Conservation (phyloP, 148 eudicot species). For the Chenopodium formosanum region DNA sequence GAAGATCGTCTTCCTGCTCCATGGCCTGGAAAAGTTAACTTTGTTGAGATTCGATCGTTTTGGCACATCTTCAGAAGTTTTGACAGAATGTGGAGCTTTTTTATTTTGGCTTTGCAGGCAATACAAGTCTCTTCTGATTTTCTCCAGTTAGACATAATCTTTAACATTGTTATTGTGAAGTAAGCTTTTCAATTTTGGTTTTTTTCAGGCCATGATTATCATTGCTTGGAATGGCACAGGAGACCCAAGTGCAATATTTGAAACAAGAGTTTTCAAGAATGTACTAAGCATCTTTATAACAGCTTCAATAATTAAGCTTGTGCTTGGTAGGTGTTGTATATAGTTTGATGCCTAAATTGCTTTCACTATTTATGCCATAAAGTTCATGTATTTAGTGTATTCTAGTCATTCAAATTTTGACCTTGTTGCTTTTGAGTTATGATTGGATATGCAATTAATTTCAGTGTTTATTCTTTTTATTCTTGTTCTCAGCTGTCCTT, state of each 20-base stretch:
- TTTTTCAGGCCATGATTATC: slow-evolving; percentile 89
- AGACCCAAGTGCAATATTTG: slow-evolving; percentile 63
- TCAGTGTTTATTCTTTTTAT: neutral
- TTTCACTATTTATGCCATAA: neutral
- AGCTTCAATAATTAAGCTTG: slow-evolving; percentile 93
- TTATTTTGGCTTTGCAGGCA: slow-evolving; percentile 91
- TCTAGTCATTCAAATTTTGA: neutral
- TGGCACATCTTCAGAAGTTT: slow-evolving; percentile 98
- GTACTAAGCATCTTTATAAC: slow-evolving; percentile 91
- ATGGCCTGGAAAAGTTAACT: slow-evolving; percentile 96
- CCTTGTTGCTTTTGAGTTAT: neutral
- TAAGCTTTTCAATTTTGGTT: neutral
- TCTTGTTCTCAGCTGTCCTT: slow-evolving; percentile 63
- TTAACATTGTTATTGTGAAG: neutral
- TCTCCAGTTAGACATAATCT: neutral
- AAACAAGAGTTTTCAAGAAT: slow-evolving; percentile 62
- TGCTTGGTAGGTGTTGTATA: slow-evolving; percentile 49
- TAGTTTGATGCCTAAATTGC: neutral
- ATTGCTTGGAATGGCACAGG: slow-evolving; percentile 96
- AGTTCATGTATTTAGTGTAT: neutral
- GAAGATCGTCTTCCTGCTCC: slow-evolving; percentile 34
- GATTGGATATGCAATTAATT: neutral
- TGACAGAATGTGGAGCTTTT: slow-evolving; percentile 97
- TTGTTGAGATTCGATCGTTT: slow-evolving; percentile 91
- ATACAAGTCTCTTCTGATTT: slow-evolving; percentile 10